Conservation (phyloP, 495 filamentous ascomycete genomes). For the Neurospora sp. region DNA sequence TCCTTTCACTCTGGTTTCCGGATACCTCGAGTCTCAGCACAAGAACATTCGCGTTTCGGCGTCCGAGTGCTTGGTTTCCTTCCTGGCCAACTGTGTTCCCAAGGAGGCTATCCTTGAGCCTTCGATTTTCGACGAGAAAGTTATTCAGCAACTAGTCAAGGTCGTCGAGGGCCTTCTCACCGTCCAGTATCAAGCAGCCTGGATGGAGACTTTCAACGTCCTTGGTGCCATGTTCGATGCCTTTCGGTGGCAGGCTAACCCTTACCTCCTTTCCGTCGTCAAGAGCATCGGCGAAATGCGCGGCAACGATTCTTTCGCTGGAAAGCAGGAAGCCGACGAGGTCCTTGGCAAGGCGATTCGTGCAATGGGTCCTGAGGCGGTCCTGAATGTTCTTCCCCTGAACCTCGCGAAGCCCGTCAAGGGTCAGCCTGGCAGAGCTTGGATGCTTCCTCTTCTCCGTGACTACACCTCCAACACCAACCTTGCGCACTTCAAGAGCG, state of each 20-base stretch:
- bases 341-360: constrained; percentile 78
- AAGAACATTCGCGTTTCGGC: constrained; percentile 89
- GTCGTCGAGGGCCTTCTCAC: constrained; percentile 61
- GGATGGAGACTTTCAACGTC: constrained; percentile 91
- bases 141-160: constrained; percentile 63
- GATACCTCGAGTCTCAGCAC: constrained; percentile 74
- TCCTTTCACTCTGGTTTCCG: constrained; percentile 64
- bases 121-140: constrained; percentile 79
- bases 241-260: constrained; percentile 73
- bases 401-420: constrained; percentile 68
- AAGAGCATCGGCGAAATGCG: constrained; percentile 78
- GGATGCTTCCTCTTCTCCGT: constrained; percentile 84
- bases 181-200: constrained; percentile 86
- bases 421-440: constrained; percentile 77
- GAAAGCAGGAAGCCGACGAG: constrained; percentile 88
- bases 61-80: constrained; percentile 88
- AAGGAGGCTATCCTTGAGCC: constrained; percentile 70
- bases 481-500: constrained; percentile 70
- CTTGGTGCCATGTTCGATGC: constrained; percentile 77
- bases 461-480: constrained; percentile 78
- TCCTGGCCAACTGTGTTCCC: constrained; percentile 80
- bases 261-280: constrained; percentile 63
- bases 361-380: constrained; percentile 77
- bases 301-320: constrained; percentile 77
- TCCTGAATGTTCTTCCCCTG: constrained; percentile 71